Conservation (phyloP, 306 rosid genomes). For the Fragaria iinumae region DNA sequence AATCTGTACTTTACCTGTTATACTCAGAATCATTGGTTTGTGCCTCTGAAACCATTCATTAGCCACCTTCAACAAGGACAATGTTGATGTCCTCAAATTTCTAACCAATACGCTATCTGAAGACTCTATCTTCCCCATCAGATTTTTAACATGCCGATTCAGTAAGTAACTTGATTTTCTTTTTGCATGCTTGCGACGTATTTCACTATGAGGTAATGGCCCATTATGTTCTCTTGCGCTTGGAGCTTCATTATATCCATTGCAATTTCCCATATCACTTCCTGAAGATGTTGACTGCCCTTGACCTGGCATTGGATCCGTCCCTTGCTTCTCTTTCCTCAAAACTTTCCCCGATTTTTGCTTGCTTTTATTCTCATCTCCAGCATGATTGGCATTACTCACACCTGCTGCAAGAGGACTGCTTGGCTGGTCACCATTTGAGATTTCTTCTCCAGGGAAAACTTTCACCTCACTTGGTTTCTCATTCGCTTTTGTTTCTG, state of each 20-base stretch:
- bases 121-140: slow-evolving; percentile 47
- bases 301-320: slow-evolving; percentile 26
- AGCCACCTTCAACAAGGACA: slow-evolving; percentile 50
- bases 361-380: slow-evolving; percentile 39
- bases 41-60: slow-evolving; percentile 55
- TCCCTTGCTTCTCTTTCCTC: slow-evolving; percentile 61
- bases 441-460: slow-evolving; percentile 59
- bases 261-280: slow-evolving; percentile 38
- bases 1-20: slow-evolving; percentile 31
- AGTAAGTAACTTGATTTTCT: slow-evolving; percentile 40
- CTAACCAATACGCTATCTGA: slow-evolving; percentile 48
- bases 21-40: slow-evolving; percentile 46
- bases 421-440: slow-evolving; percentile 36
- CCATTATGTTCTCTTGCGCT: slow-evolving; percentile 40
- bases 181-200: slow-evolving; percentile 37
- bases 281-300: slow-evolving; percentile 38
- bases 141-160: slow-evolving; percentile 44
- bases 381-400: slow-evolving; percentile 34
- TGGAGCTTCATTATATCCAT: slow-evolving; percentile 40
- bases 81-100: slow-evolving; percentile 42
- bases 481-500: slow-evolving; percentile 43
- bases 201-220: slow-evolving; percentile 31
- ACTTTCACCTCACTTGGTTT: slow-evolving; percentile 52
- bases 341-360: slow-evolving; percentile 33
- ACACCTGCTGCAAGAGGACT: slow-evolving; percentile 34